Evolutionary conservation across 176 grass and related monocot genomes (phyloP).

Genomic region (Oryza nivara): DNA sequence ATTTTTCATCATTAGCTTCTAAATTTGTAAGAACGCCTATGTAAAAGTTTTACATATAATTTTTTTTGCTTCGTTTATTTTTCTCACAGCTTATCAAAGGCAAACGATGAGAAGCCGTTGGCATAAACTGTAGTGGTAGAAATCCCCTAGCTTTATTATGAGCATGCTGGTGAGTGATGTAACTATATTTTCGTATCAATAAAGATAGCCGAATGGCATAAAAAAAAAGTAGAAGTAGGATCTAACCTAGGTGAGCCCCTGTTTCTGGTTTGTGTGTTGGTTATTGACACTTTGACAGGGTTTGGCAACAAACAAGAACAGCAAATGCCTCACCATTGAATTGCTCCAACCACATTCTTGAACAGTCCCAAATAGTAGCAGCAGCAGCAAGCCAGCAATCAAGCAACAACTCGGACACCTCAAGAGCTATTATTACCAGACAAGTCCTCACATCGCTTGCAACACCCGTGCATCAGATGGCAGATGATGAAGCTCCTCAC

Average conservation of each 20-base stretch:
- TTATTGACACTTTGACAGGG: not conserved
- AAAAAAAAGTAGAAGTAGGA: too few species aligned
- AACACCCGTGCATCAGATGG: not conserved
- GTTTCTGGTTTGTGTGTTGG: not conserved
- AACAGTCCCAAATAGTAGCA: not conserved
- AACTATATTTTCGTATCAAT: too few species aligned
- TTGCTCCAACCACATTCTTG: slow-evolving; percentile 5
- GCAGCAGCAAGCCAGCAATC: not conserved
- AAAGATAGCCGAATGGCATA: too few species aligned
- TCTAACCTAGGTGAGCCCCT: too few species aligned
- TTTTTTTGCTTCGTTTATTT: too few species aligned
- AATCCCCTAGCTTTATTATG: too few species aligned
- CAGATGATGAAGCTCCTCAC: not conserved
- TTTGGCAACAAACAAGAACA: not conserved
- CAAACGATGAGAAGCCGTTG: not conserved
- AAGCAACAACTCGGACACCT: not conserved
- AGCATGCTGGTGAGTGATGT: too few species aligned
- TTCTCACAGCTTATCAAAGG: too few species aligned
- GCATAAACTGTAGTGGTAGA: not conserved
- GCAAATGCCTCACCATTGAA: not conserved
- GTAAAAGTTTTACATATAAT: too few species aligned
- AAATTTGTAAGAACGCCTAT: too few species aligned
- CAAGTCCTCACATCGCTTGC: not conserved
- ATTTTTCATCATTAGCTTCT: too few species aligned
- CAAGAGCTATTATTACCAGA: not conserved